phyloP scores from a whole-genome alignment of 352 stramenopile species.

The Pilasporangium apinafurcum region DNA sequence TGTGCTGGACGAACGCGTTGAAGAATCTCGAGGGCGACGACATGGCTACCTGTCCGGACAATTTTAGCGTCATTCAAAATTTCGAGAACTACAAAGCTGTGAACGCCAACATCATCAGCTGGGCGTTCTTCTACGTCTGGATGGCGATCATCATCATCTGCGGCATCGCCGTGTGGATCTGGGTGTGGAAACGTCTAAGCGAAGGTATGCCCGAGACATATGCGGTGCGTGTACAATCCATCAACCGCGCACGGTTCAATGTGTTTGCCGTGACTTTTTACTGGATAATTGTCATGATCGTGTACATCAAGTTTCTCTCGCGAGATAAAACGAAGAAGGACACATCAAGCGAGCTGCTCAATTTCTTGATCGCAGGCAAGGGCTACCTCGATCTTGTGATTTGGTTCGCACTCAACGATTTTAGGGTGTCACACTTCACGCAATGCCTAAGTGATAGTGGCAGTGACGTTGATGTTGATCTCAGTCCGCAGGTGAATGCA shows the following conservation, averaged over 20 bases:
- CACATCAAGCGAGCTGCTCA: conserved; percentile 65
- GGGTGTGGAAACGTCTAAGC: conserved; percentile 80
- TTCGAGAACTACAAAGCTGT: conserved; percentile 72
- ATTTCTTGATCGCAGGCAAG: conserved; percentile 84
- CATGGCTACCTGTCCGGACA: conserved; percentile 12
- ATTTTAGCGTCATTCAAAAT: conserved; percentile 53
- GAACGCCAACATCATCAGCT: conserved; percentile 84
- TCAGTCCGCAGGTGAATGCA: conserved; percentile 87
- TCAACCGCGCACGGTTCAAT: conserved; percentile 85
- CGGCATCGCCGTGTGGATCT: conserved; percentile 80
- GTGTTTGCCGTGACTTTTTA: conserved; percentile 86
- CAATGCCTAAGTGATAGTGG: conserved; percentile 45
- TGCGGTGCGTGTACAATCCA: conserved; percentile 77
- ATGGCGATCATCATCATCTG: conserved; percentile 80
- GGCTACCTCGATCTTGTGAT: conserved; percentile 87
- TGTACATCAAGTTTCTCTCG: conserved; percentile 79
- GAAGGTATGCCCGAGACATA: conserved; percentile 87
- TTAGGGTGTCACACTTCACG: conserved; percentile 72
- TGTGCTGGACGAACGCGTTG: conserved; percentile 85
- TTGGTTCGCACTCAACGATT: conserved; percentile 86
- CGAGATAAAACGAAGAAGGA: conserved; percentile 47
- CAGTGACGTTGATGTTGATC: conserved; percentile 68
- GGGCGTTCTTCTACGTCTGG: conserved; percentile 86
- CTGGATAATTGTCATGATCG: conserved; percentile 71
- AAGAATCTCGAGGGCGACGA: conserved; percentile 44